Evolutionary conservation across 2,329 filamentous ascomycete species (phyloP).

Genomic region (Lizonia empirigonia): DNA sequence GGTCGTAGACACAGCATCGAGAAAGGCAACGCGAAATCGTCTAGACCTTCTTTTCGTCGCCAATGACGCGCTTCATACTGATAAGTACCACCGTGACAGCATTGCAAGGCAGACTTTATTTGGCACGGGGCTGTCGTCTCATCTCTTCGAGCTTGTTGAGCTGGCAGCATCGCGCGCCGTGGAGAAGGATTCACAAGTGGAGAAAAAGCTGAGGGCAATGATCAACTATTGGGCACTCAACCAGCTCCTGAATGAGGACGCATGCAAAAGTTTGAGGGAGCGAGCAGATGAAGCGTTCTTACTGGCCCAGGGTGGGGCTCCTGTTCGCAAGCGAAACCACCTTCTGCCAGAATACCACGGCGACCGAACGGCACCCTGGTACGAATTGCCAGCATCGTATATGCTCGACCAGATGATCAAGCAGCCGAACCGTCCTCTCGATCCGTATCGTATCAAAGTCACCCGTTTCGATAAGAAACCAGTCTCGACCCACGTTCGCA

Average conservation of each 20-base stretch:
- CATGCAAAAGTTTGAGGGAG: constrained; percentile 65
- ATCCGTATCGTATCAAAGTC: constrained; percentile 67
- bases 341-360: constrained; percentile 78
- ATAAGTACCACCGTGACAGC: constrained; percentile 30
- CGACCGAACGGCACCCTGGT: constrained; percentile 73
- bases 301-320: constrained; percentile 33
- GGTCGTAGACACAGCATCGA: constrained; percentile 44
- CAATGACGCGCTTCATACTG: constrained; percentile 72
- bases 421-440: constrained; percentile 76
- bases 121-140: constrained; percentile 55
- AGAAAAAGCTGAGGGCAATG: constrained; percentile 63
- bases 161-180: constrained; percentile 61
- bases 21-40: constrained; percentile 66
- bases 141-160: constrained; percentile 66
- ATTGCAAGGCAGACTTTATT: constrained; percentile 16
- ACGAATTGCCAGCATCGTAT: constrained; percentile 81
- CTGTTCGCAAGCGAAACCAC: constrained; percentile 63
- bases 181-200: constrained; percentile 67
- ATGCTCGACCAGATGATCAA: constrained; percentile 79
- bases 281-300: constrained; percentile 56
- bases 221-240: constrained; percentile 74
- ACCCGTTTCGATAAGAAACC: constrained; percentile 68
- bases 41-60: constrained; percentile 79
- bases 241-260: constrained; percentile 62
- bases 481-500: constrained; percentile 71